Evolutionary conservation across 2,329 filamentous ascomycete genomes (phyloP).

Genomic region (Pestalotiopsis sp.): DNA sequence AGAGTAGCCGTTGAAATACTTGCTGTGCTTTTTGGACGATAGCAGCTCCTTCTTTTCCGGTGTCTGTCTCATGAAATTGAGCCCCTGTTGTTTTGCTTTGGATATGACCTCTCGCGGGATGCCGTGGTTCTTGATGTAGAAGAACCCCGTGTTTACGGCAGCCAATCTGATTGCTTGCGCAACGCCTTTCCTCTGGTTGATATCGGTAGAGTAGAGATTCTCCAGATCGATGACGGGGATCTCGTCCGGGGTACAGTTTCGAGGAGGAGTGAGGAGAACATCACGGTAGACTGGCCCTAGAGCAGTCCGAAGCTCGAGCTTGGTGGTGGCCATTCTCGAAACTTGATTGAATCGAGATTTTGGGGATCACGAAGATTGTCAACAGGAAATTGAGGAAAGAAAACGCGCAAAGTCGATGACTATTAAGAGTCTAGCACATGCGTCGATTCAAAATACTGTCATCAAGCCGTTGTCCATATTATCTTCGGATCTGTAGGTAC

Average conservation of each 20-base stretch:
- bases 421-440: too few species aligned
- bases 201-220: conserved; percentile 38
- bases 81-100: conserved; percentile 33
- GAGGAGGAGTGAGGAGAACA: conserved; percentile 31
- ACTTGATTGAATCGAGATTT: neutral
- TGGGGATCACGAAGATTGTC: neutral
- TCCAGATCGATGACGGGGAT: conserved; percentile 58
- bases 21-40: conserved; percentile 36
- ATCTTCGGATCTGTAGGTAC: too few species aligned
- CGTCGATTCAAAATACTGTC: too few species aligned
- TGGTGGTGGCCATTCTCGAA: conserved; percentile 28
- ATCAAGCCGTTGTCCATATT: too few species aligned
- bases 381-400: neutral
- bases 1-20: conserved; percentile 52
- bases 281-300: conserved; percentile 35
- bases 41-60: conserved; percentile 44
- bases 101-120: conserved; percentile 38
- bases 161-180: conserved; percentile 46
- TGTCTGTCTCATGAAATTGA: conserved; percentile 53
- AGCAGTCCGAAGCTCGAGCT: conserved; percentile 34
- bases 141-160: conserved; percentile 55
- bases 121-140: conserved; percentile 57
- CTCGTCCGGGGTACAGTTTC: conserved; percentile 39
- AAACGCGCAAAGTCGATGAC: too few species aligned
- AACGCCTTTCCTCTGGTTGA: conserved; percentile 39